Base-by-base conservation (phyloP, 1,284 basidiomycete species). In the Cryptococcus deneoformans region DNA sequence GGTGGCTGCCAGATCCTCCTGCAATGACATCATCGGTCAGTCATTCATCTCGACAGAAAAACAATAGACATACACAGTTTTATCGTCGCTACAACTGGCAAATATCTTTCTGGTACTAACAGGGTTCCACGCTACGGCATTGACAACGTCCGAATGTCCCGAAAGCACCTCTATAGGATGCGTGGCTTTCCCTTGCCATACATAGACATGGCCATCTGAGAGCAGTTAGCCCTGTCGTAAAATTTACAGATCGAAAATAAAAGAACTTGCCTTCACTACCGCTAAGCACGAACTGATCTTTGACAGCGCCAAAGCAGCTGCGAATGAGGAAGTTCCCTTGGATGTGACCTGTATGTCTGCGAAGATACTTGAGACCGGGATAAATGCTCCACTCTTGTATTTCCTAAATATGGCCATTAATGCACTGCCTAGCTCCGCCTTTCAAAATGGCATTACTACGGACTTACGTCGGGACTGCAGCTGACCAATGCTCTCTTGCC, bases 101-200 rank as follows among this genome's bases (percentile, higher is more conserved):
- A 99, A 95, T 84, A 98, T 90, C 58, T 85, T 84, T 65, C 87
- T 83, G 61, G 90, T 86, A 59, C 81, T 82, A 29, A 73, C 70
- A 0, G 92, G 92, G 77, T 97, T 95, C 96, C 96, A 99, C 12
- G 92, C 89, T 9, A 99, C 93, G 16, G 88, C 87, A 75, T 98
- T 99, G 59, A 99, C 94, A 58, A 88, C 89, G 42, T 92, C 92
- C 51, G 78, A 76, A 68, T 99, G 96, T 0, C 94, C 95, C 1
- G 83, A 75, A 1, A 98, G 83, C 29, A 87, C 83, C 75, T 97
- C 91, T 34, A 99, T 82, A 46, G 93, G 82, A 0, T 6, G 46
- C 40, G n/a, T 42, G 40, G n/a, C 10, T 10, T 20, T 20, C 20
- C 89, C 87, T 29, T 29, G 29, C 93, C 95, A 99, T 24, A 98